Percentiles rank a stretch among this genome's conserved stretches.
These are phyloP conservation scores for Tulasnella sp. DNA, from an alignment of 768 basidiomycete genomes.

Conservation along the genomic window DNA sequence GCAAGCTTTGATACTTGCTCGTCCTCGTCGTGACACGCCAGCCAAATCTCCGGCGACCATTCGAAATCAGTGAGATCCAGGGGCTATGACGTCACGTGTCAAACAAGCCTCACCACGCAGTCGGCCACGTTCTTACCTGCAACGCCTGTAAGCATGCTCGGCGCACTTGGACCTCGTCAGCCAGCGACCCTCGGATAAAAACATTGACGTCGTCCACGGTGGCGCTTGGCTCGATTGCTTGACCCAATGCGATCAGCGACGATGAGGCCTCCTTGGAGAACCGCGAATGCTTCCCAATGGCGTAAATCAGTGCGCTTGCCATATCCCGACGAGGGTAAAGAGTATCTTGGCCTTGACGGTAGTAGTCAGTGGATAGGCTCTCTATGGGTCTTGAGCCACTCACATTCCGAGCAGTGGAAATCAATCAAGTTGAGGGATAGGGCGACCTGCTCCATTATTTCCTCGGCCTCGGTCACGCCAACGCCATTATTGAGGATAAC, in stretches of 20 bases:
- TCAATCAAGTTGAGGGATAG: slow-evolving; percentile 51
- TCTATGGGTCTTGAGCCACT: slow-evolving; percentile 23
- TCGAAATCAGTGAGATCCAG: slow-evolving; percentile 91
- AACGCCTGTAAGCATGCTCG: slow-evolving; percentile 83
- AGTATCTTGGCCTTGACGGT: slow-evolving; percentile 44
- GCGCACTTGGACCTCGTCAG: slow-evolving; percentile 79
- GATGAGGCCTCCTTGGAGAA: slow-evolving; percentile 75
- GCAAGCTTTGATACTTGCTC: slow-evolving; percentile 83
- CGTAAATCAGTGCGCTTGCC: slow-evolving; percentile 54
- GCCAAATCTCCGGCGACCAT: slow-evolving; percentile 81
- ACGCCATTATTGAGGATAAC: slow-evolving; percentile 63
- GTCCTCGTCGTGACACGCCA: slow-evolving; percentile 78
- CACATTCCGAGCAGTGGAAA: slow-evolving; percentile 50
- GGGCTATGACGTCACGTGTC: slow-evolving; percentile 38
- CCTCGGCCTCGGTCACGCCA: slow-evolving; percentile 45
- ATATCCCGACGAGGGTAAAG: slow-evolving; percentile 64
- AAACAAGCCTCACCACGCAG: not conserved
- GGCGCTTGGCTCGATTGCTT: slow-evolving; percentile 58
- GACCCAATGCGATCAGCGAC: slow-evolving; percentile 65
- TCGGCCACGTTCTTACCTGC: slow-evolving; percentile 41
- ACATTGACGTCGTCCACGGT: slow-evolving; percentile 48
- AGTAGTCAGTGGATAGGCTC: not conserved
- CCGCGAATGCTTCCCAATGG: slow-evolving; percentile 65
- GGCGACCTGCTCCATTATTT: slow-evolving; percentile 67
- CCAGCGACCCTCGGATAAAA: slow-evolving; percentile 59